Percentiles rank a stretch among this genome's conserved stretches.
Conservation (phyloP, 768 basidiomycete species). For the Tulasnella sp. region DNA sequence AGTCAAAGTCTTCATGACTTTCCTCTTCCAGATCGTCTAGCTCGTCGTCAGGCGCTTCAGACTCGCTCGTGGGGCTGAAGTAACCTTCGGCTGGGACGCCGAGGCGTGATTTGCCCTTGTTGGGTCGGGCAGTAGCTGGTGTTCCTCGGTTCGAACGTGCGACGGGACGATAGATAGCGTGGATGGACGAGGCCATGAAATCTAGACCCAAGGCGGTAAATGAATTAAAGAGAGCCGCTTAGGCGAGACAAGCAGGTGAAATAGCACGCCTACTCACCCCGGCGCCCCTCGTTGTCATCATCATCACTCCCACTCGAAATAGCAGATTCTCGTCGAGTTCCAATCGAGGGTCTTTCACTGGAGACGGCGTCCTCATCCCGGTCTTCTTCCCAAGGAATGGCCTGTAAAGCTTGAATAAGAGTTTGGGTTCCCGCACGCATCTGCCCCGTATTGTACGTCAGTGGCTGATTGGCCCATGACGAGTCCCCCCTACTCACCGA, state of each 20-base stretch:
- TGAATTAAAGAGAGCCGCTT: not conserved
- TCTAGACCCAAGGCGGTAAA: conserved; percentile 26
- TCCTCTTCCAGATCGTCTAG: conserved; percentile 28
- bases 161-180: conserved; percentile 71
- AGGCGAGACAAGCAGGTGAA: not conserved
- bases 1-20: conserved; percentile 36
- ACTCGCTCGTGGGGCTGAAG: conserved; percentile 10
- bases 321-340: not conserved
- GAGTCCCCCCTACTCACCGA: conserved; percentile 46
- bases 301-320: conserved; percentile 45
- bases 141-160: conserved; percentile 20
- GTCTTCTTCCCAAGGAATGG: conserved; percentile 66
- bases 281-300: conserved; percentile 34
- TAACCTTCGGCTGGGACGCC: not conserved
- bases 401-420: conserved; percentile 80
- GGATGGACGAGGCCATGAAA: conserved; percentile 73
- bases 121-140: conserved; percentile 2
- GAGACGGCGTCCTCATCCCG: conserved; percentile 63
- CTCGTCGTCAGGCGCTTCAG: conserved; percentile 12
- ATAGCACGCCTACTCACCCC: not conserved
- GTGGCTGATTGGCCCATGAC: not conserved
- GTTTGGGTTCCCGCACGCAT: conserved; percentile 85
- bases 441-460: conserved; percentile 34
- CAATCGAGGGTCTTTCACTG: not conserved
- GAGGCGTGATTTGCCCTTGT: not conserved